These are phyloP conservation scores for Cicer cuneatum DNA, from an alignment of 306 rosid genomes.

Conservation along the genomic window DNA sequence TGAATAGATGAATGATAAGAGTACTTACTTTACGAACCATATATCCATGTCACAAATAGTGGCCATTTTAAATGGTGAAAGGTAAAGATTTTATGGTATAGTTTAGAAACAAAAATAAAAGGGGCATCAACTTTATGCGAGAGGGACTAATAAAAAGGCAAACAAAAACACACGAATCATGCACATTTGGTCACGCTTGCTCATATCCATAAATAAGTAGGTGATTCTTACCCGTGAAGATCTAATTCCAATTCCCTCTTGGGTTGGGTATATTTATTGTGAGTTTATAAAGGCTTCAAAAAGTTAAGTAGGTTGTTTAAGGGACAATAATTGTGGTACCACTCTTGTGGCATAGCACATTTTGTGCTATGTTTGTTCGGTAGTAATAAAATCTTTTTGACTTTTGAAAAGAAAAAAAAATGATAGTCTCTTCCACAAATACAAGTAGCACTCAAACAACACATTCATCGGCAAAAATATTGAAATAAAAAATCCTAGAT, in stretches of 20 bases:
- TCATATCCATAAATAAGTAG: slow-evolving; percentile 17
- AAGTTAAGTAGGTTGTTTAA: background rate
- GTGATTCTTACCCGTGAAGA: slow-evolving; percentile 37
- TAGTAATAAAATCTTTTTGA: too few relatives aligned
- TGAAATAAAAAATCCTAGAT: too few relatives aligned
- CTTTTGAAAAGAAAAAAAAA: too few relatives aligned
- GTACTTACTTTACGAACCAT: background rate
- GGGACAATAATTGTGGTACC: background rate
- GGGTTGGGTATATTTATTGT: background rate
- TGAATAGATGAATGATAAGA: background rate
- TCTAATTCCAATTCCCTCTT: slow-evolving; percentile 25
- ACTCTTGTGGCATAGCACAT: too few relatives aligned
- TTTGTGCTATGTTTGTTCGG: too few relatives aligned
- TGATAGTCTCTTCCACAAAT: too few relatives aligned
- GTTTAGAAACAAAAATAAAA: slow-evolving; percentile 22
- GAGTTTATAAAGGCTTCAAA: background rate
- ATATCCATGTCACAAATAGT: background rate
- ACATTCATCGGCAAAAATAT: too few relatives aligned
- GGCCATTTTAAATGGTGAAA: slow-evolving; percentile 29
- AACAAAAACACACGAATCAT: slow-evolving; percentile 30
- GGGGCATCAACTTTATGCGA: slow-evolving; percentile 13
- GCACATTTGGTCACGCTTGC: slow-evolving; percentile 23
- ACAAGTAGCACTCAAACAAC: too few relatives aligned
- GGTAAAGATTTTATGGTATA: slow-evolving; percentile 16
- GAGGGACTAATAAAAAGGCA: slow-evolving; percentile 16